phyloP scores from a whole-genome alignment of 148 eudicot genomes.

The Nyssa sinensis region DNA sequence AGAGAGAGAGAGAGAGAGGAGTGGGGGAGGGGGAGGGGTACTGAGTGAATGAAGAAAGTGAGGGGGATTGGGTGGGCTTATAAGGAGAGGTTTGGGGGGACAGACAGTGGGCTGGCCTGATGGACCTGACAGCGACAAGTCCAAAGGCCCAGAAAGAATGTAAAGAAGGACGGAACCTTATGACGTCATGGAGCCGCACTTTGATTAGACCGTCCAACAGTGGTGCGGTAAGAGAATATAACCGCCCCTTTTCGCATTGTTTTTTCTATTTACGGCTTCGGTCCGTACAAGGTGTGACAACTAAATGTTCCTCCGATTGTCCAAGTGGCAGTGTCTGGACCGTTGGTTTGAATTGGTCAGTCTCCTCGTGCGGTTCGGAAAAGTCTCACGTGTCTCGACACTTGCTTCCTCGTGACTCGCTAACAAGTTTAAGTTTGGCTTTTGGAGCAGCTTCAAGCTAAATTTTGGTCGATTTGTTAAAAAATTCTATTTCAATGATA shows the following conservation, averaged over 20 bases:
- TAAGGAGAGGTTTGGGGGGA: conserved; percentile 19
- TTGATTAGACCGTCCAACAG: too few relatives aligned
- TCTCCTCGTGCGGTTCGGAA: not conserved
- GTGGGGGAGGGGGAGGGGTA: not conserved
- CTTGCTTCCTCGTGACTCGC: not conserved
- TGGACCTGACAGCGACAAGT: conserved; percentile 32
- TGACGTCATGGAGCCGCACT: conserved; percentile 14
- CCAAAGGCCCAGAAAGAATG: conserved; percentile 38
- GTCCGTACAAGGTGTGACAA: not conserved
- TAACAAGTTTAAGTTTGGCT: too few relatives aligned
- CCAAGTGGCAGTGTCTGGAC: not conserved
- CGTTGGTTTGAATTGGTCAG: not conserved
- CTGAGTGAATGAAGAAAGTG: not conserved
- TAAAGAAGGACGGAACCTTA: not conserved
- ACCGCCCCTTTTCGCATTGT: too few relatives aligned
- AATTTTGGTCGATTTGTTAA: too few relatives aligned
- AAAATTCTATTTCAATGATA: too few relatives aligned
- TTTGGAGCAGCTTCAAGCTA: not conserved
- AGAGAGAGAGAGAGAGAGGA: conserved; percentile 16
- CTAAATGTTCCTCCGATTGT: not conserved
- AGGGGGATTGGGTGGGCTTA: conserved; percentile 19
- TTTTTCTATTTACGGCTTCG: not conserved
- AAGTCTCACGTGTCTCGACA: not conserved
- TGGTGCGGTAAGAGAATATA: too few relatives aligned
- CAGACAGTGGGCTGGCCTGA: conserved; percentile 25